Percentiles rank a stretch among this genome's conserved stretches.
Evolutionary conservation across 1,284 basidiomycete species (phyloP).

Genomic region (Cutaneotrichosporon sp.): DNA sequence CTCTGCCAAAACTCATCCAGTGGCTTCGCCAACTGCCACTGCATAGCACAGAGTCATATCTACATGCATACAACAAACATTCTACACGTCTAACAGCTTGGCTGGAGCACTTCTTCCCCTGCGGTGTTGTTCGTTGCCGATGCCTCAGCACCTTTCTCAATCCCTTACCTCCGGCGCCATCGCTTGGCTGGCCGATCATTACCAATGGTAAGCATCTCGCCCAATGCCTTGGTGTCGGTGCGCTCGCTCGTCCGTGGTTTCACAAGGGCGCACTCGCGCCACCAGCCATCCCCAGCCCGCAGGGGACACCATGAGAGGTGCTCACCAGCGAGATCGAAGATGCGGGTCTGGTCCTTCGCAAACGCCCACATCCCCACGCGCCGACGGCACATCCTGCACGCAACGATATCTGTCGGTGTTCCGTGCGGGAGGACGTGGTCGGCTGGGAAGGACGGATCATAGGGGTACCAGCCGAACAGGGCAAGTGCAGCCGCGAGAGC

Average conservation of each 20-base stretch:
- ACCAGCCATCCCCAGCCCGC: conserved; percentile 1
- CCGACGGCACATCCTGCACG: conserved; percentile 34
- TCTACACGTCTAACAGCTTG: neutral
- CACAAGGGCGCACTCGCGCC: neutral
- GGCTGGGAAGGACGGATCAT: conserved; percentile 24
- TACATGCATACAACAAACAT: conserved; percentile 19
- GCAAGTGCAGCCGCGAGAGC: conserved; percentile 21
- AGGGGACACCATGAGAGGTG: conserved; percentile 42
- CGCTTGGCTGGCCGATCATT: conserved; percentile 7
- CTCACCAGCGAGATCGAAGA: conserved; percentile 29
- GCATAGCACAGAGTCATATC: neutral
- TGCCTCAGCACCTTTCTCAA: no score
- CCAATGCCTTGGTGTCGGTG: neutral
- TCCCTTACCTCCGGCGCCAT: conserved; percentile 4
- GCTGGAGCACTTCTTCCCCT: no score
- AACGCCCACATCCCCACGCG: conserved; percentile 38
- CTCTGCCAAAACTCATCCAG: no score
- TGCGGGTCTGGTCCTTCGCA: neutral
- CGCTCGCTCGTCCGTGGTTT: neutral
- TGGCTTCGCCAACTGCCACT: neutral
- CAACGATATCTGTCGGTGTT: conserved; percentile 30
- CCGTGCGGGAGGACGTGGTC: conserved; percentile 4
- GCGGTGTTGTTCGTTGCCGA: no score
- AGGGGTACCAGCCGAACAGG: conserved; percentile 42
- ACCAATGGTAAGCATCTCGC: neutral